Percentiles rank a stretch among this genome's conserved stretches.
phyloP scores from a whole-genome alignment of 2,329 filamentous ascomycete genomes.

The Aureobasidium sp. region DNA sequence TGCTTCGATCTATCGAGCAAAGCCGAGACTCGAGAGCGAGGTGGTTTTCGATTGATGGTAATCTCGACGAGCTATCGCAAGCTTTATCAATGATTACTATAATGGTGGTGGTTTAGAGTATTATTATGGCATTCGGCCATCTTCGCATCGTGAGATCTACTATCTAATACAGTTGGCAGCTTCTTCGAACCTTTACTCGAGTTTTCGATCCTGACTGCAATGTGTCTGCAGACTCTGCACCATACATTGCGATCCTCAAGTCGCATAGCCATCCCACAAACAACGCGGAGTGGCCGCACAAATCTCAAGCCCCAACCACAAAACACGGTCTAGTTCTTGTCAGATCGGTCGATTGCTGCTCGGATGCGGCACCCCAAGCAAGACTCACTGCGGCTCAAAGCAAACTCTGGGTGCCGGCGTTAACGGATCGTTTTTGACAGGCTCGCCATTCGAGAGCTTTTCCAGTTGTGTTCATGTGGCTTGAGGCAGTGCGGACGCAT shows the following conservation, averaged over 20 bases:
- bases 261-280: background rate
- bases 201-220: background rate
- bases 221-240: background rate
- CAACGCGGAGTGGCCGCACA: background rate
- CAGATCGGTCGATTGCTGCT: background rate
- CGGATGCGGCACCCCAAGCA: background rate
- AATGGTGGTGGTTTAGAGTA: background rate
- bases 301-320: background rate
- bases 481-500: background rate
- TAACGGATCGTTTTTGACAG: slow-evolving; percentile 1
- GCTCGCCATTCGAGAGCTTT: background rate
- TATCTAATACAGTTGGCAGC: background rate
- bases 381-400: background rate
- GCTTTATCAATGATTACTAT: background rate
- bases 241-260: background rate
- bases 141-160: background rate
- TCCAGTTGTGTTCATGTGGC: background rate
- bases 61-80: background rate
- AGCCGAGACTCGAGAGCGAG: background rate
- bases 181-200: background rate
- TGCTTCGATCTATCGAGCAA: background rate
- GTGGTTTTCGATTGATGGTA: background rate
- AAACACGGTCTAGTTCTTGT: background rate
- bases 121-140: background rate
- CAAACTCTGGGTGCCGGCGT: background rate